Evolutionary conservation across 1,139 yeast species (phyloP), one percentile per base, ranked within the genome.

Genomic region (Taiozyma sp.): DNA sequence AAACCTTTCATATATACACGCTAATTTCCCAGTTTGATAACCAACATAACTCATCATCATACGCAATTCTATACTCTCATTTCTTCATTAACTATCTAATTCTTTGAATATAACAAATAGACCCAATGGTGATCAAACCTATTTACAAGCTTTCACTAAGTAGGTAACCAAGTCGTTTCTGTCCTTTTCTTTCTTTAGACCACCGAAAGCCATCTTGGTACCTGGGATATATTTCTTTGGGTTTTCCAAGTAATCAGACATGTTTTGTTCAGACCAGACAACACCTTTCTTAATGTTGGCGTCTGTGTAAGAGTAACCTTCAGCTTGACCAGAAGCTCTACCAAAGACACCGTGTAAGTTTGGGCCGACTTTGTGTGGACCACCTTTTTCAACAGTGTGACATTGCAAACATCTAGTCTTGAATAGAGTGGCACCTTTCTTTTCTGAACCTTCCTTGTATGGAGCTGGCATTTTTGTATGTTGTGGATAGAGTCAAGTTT

Each of bases 171-270:
- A 80, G 74, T 93, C 98, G 78, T 90, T 88, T 85, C 98, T 90
- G 82, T 93, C 99, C 87, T 91, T 93, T 63, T 92, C 84, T 84
- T 93, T 93, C 93, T 93, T 93, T 76, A 93, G 85, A 79, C 99
- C 99, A 79, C 97, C 99, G 69, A 93, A 93, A 62, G 99, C 99
- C 99, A 93, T 93, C 87, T 93, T 93, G 80, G 98, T 93, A 76
- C 99, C 99, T 70, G 99, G 99, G 66, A 93, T 91, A 81, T 91
- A 93, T 81, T 93, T 93, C 96, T 93, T 93, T 80, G 99, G 99
- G 89, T 93, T 95, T 78, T 87, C 96, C 76, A 93, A 85, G 85
- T 93, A 93, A 74, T 88, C 96, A 66, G 86, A 81, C 87, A 93
- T 82, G 74, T 91, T 82, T 72, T 91, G 93, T 70, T 84, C 95